These are phyloP conservation scores for Panus rudis DNA, from an alignment of 768 basidiomycete species.

Conservation along the genomic window DNA sequence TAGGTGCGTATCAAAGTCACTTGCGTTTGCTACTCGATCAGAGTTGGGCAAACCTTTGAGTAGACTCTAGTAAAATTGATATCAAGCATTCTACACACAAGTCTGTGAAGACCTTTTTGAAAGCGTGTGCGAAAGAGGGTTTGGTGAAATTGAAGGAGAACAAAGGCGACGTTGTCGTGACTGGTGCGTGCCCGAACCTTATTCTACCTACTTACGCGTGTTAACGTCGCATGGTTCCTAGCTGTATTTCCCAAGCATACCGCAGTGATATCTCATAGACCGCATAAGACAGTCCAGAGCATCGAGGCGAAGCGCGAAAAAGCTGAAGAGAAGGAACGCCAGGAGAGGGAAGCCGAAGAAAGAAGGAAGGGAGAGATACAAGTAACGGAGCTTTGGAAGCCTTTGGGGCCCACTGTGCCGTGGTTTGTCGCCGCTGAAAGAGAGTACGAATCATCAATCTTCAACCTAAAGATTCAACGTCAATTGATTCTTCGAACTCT, in stretches of 20 bases:
- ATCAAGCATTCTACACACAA: slow-evolving; percentile 79
- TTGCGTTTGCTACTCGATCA: slow-evolving; percentile 7
- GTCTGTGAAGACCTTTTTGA: slow-evolving; percentile 76
- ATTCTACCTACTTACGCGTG: not conserved
- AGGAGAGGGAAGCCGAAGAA: slow-evolving; percentile 37
- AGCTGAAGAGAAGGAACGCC: slow-evolving; percentile 47
- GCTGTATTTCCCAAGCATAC: slow-evolving; percentile 52
- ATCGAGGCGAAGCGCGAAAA: slow-evolving; percentile 58
- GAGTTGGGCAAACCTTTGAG: slow-evolving; percentile 10
- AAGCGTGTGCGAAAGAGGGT: slow-evolving; percentile 64
- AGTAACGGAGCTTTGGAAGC: slow-evolving; percentile 72
- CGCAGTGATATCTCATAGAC: slow-evolving; percentile 42
- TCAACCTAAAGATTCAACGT: not conserved
- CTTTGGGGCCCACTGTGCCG: slow-evolving; percentile 44
- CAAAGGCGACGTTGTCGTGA: slow-evolving; percentile 42
- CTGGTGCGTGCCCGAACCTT: slow-evolving; percentile 12
- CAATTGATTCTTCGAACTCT: slow-evolving; percentile 3
- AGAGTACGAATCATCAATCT: slow-evolving; percentile 47
- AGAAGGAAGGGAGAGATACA: slow-evolving; percentile 42
- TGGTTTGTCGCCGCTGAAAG: slow-evolving; percentile 61
- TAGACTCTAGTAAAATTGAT: slow-evolving; percentile 40
- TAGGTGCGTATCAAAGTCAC: slow-evolving; percentile 14
- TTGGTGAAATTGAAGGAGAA: slow-evolving; percentile 66
- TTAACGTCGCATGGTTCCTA: slow-evolving; percentile 17
- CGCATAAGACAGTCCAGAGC: slow-evolving; percentile 58